Conservation (phyloP, 78 protist species). For the Pelomyxa schiedti region DNA sequence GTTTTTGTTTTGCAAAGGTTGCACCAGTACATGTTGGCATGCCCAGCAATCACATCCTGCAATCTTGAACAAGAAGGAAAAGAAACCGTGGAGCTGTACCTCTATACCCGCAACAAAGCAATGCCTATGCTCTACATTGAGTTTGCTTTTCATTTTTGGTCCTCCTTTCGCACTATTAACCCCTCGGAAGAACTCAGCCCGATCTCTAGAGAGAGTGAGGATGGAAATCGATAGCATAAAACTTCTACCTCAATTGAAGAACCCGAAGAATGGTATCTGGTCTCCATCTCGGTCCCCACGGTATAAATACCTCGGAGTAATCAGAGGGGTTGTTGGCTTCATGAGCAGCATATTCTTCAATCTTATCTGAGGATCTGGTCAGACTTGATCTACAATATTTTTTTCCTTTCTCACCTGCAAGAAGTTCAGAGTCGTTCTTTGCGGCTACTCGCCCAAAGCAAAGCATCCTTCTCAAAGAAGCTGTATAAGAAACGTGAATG, state of each 20-base stretch:
- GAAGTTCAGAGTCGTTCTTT: background rate
- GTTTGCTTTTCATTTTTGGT: background rate
- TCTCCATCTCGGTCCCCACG: slow-evolving; percentile 11
- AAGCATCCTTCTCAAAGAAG: background rate
- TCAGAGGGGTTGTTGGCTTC: slow-evolving; percentile 9
- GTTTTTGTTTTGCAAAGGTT: background rate
- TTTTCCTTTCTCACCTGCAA: too few relatives aligned
- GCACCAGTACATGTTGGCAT: background rate
- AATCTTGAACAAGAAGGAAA: too few relatives aligned
- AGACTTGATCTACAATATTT: too few relatives aligned
- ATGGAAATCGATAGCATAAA: too few relatives aligned
- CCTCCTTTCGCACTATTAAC: background rate
- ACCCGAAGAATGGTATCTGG: background rate
- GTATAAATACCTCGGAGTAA: slow-evolving; percentile 15
- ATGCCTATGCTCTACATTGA: background rate
- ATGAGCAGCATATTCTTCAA: background rate
- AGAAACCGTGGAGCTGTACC: too few relatives aligned
- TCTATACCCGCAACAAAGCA: background rate
- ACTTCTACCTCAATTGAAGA: too few relatives aligned
- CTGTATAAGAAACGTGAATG: too few relatives aligned
- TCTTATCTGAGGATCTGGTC: too few relatives aligned
- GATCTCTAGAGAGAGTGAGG: too few relatives aligned
- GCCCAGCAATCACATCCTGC: background rate
- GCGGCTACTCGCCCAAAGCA: too few relatives aligned
- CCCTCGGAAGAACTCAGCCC: slow-evolving; percentile 26